A percentile compares a stretch with the other conserved stretches of the same genome.
phyloP scores from a whole-genome alignment of 2,329 filamentous ascomycete genomes.

The Penicillium glabrum region DNA sequence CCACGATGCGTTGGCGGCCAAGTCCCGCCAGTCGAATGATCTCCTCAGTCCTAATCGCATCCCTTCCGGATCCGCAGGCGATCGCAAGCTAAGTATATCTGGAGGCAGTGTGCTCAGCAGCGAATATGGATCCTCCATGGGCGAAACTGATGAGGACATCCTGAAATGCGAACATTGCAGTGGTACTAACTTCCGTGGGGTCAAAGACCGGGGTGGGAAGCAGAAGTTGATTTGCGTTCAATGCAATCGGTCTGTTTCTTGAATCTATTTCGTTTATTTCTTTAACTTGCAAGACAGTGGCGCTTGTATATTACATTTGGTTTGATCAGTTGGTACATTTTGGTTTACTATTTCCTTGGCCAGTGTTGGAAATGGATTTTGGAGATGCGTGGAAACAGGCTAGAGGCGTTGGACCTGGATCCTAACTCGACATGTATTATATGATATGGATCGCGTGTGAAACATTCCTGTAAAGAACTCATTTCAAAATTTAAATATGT shows the following conservation, averaged over 20 bases:
- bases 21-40: slow-evolving; percentile 21
- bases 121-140: slow-evolving; percentile 47
- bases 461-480: neutral
- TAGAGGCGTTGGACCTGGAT: neutral
- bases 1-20: slow-evolving; percentile 39
- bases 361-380: neutral
- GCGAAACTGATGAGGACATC: slow-evolving; percentile 48
- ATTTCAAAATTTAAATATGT: neutral
- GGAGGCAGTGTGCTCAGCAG: slow-evolving; percentile 58
- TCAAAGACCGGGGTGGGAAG: slow-evolving; percentile 52
- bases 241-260: slow-evolving; percentile 42
- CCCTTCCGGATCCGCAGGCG: slow-evolving; percentile 16
- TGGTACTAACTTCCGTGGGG: slow-evolving; percentile 62
- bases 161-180: slow-evolving; percentile 61
- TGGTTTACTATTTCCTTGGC: neutral
- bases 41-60: slow-evolving; percentile 21
- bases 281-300: neutral
- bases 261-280: neutral
- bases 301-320: neutral
- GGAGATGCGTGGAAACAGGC: neutral
- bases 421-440: slow-evolving; percentile 6
- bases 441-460: neutral
- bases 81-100: slow-evolving; percentile 42
- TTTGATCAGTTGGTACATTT: neutral
- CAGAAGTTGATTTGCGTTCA: slow-evolving; percentile 63